Conservation (phyloP, 257 asterid species). For the Solanum chiquidenum region DNA sequence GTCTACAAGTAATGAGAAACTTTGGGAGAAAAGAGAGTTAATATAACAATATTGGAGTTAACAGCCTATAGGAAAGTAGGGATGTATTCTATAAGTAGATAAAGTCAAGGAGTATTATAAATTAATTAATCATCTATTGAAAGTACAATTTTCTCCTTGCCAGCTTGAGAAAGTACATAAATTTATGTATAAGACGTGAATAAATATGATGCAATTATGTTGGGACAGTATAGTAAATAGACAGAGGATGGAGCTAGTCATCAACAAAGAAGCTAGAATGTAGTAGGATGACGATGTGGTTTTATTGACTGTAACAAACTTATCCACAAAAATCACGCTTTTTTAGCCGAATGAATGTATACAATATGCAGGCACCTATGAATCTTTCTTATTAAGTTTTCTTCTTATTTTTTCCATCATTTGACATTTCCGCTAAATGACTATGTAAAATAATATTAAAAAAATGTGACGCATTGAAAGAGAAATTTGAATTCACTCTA, state of each 20-base stretch:
- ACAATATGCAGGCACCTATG: neutral
- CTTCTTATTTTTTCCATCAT: neutral
- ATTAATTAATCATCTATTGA: neutral
- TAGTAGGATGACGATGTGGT: neutral
- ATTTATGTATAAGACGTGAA: too few species aligned
- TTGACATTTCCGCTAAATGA: neutral
- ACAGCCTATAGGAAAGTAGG: neutral
- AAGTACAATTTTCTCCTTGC: neutral
- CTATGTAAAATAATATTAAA: too few species aligned
- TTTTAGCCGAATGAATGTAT: neutral
- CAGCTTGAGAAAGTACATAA: neutral
- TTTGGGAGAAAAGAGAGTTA: neutral
- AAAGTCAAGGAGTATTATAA: neutral
- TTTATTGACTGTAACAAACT: neutral
- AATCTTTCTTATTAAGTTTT: neutral
- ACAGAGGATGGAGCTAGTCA: neutral
- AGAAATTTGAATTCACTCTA: neutral
- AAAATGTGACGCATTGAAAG: fast-evolving
- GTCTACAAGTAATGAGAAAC: neutral
- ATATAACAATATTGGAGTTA: neutral
- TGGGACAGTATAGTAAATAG: neutral
- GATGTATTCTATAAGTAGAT: neutral
- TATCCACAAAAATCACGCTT: neutral
- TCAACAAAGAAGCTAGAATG: neutral
- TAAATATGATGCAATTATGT: neutral